Conservation (phyloP, 345 rosid genomes). For the Xanthoceras sorbifolium region DNA sequence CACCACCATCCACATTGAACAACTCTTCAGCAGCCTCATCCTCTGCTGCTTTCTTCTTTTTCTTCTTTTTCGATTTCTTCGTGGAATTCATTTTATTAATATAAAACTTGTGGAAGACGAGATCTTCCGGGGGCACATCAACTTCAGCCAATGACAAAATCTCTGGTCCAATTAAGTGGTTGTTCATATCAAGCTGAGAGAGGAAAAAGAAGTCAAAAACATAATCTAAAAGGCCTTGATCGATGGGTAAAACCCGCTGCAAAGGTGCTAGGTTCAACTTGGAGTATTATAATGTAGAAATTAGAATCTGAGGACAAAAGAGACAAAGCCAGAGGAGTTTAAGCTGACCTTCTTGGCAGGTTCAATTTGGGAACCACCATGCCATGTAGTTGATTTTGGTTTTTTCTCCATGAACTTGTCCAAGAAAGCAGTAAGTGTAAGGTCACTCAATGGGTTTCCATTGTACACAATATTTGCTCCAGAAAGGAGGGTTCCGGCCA, state of each 20-base stretch:
- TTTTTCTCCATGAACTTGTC: constrained; percentile 99
- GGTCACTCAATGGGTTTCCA: constrained; percentile 81
- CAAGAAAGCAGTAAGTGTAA: constrained; percentile 76
- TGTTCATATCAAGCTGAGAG: constrained; percentile 75
- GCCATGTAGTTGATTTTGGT: constrained; percentile 81
- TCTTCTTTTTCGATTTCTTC: constrained; percentile 72
- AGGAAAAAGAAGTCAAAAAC: constrained; percentile 10
- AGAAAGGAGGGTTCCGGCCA: constrained; percentile 93
- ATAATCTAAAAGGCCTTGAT: not conserved
- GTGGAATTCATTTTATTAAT: constrained; percentile 71
- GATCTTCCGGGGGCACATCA: constrained; percentile 91
- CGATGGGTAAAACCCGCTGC: too few relatives aligned
- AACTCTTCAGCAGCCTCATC: constrained; percentile 79
- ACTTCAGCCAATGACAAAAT: constrained; percentile 80
- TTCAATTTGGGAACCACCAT: constrained; percentile 97
- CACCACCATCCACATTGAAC: constrained; percentile 61
- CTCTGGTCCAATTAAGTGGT: constrained; percentile 76
- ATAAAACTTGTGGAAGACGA: constrained; percentile 93
- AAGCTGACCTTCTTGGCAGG: constrained; percentile 82
- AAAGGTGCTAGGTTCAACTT: not conserved
- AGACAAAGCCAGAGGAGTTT: not conserved
- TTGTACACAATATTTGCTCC: constrained; percentile 86
- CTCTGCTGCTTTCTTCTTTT: constrained; percentile 73
- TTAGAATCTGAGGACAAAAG: not conserved
- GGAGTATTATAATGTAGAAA: not conserved